Percentiles rank a stretch among this genome's conserved stretches.
Conservation (phyloP, 2,329 filamentous ascomycete species). For the Onygenales sp. region DNA sequence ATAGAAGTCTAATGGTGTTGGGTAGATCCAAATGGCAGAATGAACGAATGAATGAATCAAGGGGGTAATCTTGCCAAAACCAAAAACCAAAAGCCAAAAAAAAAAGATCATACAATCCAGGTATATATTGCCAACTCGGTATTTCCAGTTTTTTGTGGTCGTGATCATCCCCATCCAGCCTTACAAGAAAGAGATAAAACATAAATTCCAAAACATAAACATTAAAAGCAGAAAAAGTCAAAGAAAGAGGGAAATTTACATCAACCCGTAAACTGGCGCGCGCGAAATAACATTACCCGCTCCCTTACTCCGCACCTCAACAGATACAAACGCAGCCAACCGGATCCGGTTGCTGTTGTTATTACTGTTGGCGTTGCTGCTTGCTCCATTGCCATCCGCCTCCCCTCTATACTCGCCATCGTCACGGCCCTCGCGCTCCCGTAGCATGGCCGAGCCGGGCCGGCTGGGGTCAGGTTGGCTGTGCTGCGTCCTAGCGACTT, state of each 20-base stretch:
- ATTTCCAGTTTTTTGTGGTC: too few species aligned
- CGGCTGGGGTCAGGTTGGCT: slow-evolving; percentile 5
- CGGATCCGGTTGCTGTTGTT: slow-evolving; percentile 45
- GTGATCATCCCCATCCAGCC: too few species aligned
- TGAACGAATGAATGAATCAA: not conserved
- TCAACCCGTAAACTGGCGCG: slow-evolving; percentile 55
- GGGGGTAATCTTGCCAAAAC: too few species aligned
- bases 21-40: not conserved
- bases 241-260: slow-evolving; percentile 8
- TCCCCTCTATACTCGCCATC: slow-evolving; percentile 16
- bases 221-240: not conserved
- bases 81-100: too few species aligned
- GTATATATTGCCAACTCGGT: too few species aligned
- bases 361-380: not conserved
- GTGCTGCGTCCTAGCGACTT: not conserved
- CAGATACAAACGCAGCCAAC: slow-evolving; percentile 63
- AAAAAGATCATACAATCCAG: too few species aligned
- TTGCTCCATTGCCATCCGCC: slow-evolving; percentile 1
- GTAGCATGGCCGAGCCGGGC: slow-evolving; percentile 6
- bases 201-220: not conserved
- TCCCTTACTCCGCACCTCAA: slow-evolving; percentile 62
- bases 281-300: slow-evolving; percentile 58
- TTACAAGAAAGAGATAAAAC: too few species aligned
- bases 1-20: too few species aligned
- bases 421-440: slow-evolving; percentile 12